phyloP scores from a whole-genome alignment of 164 flowering plant species.

The Liquidambar formosana region DNA sequence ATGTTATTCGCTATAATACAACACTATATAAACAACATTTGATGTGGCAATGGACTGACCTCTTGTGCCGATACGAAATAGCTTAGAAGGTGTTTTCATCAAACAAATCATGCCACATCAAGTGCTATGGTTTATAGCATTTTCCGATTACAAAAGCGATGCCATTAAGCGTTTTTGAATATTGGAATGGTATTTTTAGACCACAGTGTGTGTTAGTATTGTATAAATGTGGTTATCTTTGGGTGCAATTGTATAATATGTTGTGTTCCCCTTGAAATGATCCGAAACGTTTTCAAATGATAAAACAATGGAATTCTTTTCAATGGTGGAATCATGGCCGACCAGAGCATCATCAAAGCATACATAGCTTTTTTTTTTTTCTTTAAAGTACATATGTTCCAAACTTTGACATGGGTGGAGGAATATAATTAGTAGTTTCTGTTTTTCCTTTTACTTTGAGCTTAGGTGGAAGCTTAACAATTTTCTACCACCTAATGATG shows the following conservation, averaged over 20 bases:
- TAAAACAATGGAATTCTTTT: constrained; percentile 10
- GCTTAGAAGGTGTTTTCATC: no score
- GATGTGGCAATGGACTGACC: no score
- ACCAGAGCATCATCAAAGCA: constrained; percentile 34
- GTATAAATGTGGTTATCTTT: neutral
- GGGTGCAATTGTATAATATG: neutral
- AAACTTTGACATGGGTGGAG: constrained; percentile 34
- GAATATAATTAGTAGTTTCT: constrained; percentile 2
- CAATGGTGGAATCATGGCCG: constrained; percentile 42
- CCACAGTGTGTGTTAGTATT: neutral
- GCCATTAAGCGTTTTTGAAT: no score
- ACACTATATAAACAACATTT: no score
- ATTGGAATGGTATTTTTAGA: no score
- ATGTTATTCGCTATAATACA: no score
- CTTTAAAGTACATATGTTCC: constrained; percentile 35
- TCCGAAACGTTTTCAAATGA: neutral
- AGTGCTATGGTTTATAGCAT: no score
- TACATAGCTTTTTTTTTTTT: constrained; percentile 25
- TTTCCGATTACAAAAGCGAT: no score
- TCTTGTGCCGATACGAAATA: no score
- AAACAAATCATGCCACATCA: no score
- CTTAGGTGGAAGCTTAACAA: constrained; percentile 38
- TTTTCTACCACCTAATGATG: constrained; percentile 43
- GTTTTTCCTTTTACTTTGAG: constrained; percentile 14
- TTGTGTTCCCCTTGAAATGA: neutral